These are phyloP conservation scores for Penicillium sp. DNA, from an alignment of 2,329 filamentous ascomycete species.

Conservation along the genomic window DNA sequence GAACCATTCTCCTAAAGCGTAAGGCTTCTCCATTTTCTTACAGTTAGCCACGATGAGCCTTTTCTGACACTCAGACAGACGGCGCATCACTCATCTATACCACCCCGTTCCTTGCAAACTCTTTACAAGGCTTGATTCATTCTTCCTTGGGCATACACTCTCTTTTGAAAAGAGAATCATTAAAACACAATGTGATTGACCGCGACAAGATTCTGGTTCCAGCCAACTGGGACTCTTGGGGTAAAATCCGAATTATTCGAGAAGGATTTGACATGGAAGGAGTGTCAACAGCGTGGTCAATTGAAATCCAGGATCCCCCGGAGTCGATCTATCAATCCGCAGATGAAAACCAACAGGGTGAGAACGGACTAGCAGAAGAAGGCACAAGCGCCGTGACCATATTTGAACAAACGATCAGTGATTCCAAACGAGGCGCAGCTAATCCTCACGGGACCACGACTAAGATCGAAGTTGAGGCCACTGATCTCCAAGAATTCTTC, in stretches of 20 bases:
- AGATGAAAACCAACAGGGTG: slow-evolving; percentile 28
- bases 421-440: slow-evolving; percentile 65
- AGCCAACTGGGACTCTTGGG: slow-evolving; percentile 98
- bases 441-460: slow-evolving; percentile 47
- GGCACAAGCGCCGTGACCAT: slow-evolving; percentile 64
- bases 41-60: not conserved
- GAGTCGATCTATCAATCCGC: slow-evolving; percentile 28
- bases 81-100: slow-evolving; percentile 84
- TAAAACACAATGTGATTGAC: slow-evolving; percentile 90
- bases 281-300: slow-evolving; percentile 79
- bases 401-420: slow-evolving; percentile 77
- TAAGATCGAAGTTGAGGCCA: slow-evolving; percentile 61
- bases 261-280: slow-evolving; percentile 91
- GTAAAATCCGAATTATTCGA: slow-evolving; percentile 87
- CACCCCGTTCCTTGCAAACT: slow-evolving; percentile 71
- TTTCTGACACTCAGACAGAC: slow-evolving; percentile 51
- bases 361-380: slow-evolving; percentile 25
- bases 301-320: slow-evolving; percentile 67
- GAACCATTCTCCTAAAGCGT: slow-evolving; percentile 86
- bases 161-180: slow-evolving; percentile 70
- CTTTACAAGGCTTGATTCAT: slow-evolving; percentile 76
- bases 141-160: slow-evolving; percentile 84
- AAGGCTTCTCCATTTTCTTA: slow-evolving; percentile 39
- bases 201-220: slow-evolving; percentile 92
- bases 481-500: slow-evolving; percentile 76